These are phyloP conservation scores for Rubia peregrina DNA, from an alignment of 305 asterid genomes.

Conservation along the genomic window DNA sequence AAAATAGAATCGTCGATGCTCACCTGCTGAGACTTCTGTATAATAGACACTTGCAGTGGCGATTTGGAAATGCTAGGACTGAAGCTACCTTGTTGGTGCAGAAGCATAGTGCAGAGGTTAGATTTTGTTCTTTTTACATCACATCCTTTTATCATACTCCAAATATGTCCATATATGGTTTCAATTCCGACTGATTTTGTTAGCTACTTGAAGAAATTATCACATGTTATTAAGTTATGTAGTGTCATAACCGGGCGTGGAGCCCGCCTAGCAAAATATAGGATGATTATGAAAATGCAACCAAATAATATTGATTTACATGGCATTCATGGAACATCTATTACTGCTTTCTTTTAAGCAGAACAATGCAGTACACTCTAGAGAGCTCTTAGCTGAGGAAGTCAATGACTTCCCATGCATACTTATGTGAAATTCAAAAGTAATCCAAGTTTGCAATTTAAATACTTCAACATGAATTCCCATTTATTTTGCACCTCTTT, in stretches of 20 bases:
- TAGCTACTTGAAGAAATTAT: neutral
- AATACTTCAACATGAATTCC: neutral
- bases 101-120: constrained; percentile 75
- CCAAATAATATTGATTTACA: neutral
- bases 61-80: constrained; percentile 75
- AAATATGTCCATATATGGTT: neutral
- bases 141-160: neutral
- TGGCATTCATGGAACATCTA: neutral
- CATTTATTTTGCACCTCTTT: neutral
- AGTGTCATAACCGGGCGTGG: neutral
- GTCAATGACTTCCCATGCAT: neutral
- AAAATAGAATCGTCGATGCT: constrained; percentile 70
- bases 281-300: neutral
- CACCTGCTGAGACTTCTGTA: constrained; percentile 80
- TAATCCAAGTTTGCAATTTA: neutral
- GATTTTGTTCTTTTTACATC: constrained; percentile 3
- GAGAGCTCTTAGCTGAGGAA: neutral
- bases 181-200: neutral
- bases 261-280: neutral
- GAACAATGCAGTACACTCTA: neutral
- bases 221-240: neutral
- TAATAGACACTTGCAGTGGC: constrained; percentile 91
- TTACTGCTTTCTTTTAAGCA: neutral
- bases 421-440: neutral
- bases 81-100: constrained; percentile 67